Evolutionary conservation across 1,284 basidiomycete species (phyloP), one percentile per base, ranked within the genome.

Genomic region (Flammula alnicola): DNA sequence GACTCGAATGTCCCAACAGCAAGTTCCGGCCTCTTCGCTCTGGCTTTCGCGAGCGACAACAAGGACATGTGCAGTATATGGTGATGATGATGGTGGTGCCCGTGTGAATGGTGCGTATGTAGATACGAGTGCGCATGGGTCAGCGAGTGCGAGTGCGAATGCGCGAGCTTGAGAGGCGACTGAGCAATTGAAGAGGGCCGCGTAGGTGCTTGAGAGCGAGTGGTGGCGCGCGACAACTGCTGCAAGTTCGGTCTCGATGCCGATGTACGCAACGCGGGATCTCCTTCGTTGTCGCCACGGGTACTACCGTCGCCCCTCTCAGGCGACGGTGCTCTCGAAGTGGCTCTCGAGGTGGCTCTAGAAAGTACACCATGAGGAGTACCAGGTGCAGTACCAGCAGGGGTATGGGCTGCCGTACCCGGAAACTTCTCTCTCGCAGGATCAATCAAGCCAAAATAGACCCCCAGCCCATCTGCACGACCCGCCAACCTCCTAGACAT

Each of bases 1-100:
- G 81, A 83, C 67, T 94, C 91, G 58, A 93, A 93, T 7, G 91
- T 82, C 0, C 91, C 92, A 0, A 94, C 92, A 0, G 82, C 83
- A 27, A 80, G 74, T 63, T 91, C 82, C 20, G 48, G 54, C 54
- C 59, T 71, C 22, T 57, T 50, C 5, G 44, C 32, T 22, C 52
- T 29, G 8, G 48, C 40, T 61, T 72, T 36, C 57, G 51, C 47
- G 2, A 53, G 43, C 5, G 35, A 30, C 16, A 56, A 12, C 26
- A 50, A 27, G 25, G 52, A 50, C 0, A 60, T 58, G 38, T 71
- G 68, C 2, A 69, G 60, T 7, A 68, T 48, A 8, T 54, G 60
- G 25, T 60, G 59, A 40, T 63, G 64, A 20, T 60, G 60, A 23
- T 64, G 63, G 25, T 57, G 53, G 38, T 49, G 47, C 5, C 36